Conservation (phyloP, 177 flowering plant genomes). For the Vitis hybrid region DNA sequence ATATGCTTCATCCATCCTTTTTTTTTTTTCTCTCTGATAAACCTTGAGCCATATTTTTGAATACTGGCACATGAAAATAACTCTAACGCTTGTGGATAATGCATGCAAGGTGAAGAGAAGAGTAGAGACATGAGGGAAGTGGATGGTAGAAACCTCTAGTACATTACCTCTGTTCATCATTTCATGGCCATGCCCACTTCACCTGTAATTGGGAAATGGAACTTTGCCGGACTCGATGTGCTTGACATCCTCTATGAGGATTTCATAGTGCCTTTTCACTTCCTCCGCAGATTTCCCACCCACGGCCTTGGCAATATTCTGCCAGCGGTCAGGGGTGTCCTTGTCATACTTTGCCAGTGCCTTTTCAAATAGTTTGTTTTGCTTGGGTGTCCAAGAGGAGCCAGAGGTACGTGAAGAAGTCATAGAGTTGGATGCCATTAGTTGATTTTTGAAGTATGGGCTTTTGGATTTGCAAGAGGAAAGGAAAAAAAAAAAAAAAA, state of each 20-base stretch:
- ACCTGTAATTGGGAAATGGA: constrained; percentile 46
- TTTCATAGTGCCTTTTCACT: constrained; percentile 50
- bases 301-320: constrained; percentile 44
- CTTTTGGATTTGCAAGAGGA: background rate
- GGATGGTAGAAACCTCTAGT: background rate
- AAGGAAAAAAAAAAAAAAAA: background rate
- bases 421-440: constrained; percentile 29
- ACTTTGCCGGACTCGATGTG: constrained; percentile 49
- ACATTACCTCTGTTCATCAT: constrained; percentile 2
- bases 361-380: constrained; percentile 49
- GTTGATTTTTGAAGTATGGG: background rate
- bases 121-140: background rate
- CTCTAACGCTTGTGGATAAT: no score
- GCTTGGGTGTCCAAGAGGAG: constrained; percentile 45
- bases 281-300: constrained; percentile 53
- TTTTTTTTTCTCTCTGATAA: no score
- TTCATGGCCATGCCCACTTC: constrained; percentile 11
- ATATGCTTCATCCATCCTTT: no score
- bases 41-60: no score
- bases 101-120: no score
- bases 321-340: constrained; percentile 68
- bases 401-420: constrained; percentile 23
- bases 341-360: constrained; percentile 45
- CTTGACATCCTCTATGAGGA: constrained; percentile 33
- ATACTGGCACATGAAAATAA: no score